Conservation (phyloP, 192 early-diverging fungal species). For the Phlyctochytrium bullatum region DNA sequence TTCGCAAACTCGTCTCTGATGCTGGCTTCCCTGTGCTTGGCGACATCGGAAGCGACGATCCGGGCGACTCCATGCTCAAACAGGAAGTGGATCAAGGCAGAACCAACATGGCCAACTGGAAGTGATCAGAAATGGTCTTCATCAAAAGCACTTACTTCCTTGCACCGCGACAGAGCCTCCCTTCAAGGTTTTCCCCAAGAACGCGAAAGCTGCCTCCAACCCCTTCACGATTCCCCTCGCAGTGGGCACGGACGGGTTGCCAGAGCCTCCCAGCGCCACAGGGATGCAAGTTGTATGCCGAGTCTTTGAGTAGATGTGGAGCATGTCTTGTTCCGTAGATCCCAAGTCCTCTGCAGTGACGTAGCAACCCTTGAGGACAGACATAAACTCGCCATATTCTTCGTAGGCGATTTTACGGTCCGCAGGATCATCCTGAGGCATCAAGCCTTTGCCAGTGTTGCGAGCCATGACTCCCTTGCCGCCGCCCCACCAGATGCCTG, state of each 20-base stretch:
- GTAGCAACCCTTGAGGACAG: conserved; percentile 38
- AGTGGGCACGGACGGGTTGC: conserved; percentile 40
- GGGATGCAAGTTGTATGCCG: conserved; percentile 44
- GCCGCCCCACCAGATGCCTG: conserved; percentile 46
- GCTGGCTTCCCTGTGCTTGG: conserved; percentile 11
- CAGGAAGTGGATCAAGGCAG: conserved; percentile 25
- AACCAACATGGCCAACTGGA: conserved; percentile 32
- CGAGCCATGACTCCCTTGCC: conserved; percentile 44
- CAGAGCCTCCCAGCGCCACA: conserved; percentile 31
- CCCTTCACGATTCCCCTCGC: conserved; percentile 38
- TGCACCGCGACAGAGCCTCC: conserved; percentile 40
- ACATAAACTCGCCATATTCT: conserved; percentile 43
- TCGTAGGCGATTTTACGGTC: conserved; percentile 27
- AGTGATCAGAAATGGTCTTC: neutral
- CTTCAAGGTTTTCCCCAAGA: conserved; percentile 24
- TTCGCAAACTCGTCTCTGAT: conserved; percentile 14
- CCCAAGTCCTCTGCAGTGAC: conserved; percentile 48
- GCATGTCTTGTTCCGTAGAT: conserved; percentile 31
- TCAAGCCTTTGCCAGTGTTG: conserved; percentile 38
- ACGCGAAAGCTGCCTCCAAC: conserved; percentile 39
- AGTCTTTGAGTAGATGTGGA: conserved; percentile 30
- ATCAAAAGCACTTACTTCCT: conserved; percentile 7
- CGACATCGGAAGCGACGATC: conserved; percentile 32
- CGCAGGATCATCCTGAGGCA: neutral
- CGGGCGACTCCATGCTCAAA: conserved; percentile 24